Percentiles rank a stretch among this genome's conserved stretches.
phyloP scores from a whole-genome alignment of 306 rosid species.

The Hylodesmum podocarpum region DNA sequence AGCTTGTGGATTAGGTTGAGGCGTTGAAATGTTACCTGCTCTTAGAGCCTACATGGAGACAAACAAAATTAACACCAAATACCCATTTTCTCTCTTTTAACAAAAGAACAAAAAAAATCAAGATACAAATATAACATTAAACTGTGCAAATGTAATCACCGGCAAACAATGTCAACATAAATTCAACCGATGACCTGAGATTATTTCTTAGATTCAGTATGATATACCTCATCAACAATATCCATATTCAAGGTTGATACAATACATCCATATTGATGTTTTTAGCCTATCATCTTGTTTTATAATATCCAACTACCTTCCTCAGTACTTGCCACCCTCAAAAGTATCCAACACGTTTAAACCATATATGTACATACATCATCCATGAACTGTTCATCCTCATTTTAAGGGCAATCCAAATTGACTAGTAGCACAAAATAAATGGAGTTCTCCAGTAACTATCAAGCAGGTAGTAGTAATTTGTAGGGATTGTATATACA shows the following conservation, averaged over 20 bases:
- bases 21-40: constrained; percentile 59
- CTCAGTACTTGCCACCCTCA: not conserved
- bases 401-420: constrained; percentile 4
- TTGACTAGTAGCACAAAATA: not conserved
- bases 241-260: not conserved
- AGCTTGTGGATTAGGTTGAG: constrained; percentile 73
- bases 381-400: not conserved
- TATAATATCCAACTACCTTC: not conserved
- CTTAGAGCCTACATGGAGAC: constrained; percentile 66
- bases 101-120: constrained; percentile 3
- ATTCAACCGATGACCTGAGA: not conserved
- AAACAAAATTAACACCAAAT: constrained; percentile 14
- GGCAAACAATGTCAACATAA: not conserved
- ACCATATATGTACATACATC: not conserved
- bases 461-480: not conserved
- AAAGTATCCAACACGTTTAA: not conserved
- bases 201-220: not conserved
- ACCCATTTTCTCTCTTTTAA: not conserved
- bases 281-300: not conserved
- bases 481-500: not conserved
- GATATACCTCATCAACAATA: not conserved
- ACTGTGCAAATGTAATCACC: not conserved
- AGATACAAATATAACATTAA: not conserved
- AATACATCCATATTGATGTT: not conserved
- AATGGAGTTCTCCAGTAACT: not conserved